Conservation (phyloP, 257 asterid species). For the Solanum microdontum region DNA sequence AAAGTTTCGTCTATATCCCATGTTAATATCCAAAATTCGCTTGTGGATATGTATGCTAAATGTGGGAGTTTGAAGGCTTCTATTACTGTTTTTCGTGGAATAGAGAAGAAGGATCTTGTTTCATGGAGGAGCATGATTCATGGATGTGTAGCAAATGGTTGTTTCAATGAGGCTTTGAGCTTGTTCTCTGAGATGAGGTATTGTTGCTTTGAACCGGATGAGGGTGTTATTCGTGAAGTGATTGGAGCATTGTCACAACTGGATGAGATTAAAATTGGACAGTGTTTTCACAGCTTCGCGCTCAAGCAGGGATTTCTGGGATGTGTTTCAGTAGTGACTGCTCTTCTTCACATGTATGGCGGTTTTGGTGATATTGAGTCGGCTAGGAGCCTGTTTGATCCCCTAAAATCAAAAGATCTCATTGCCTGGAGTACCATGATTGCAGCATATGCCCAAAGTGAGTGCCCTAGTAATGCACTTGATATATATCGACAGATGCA, state of each 20-base stretch:
- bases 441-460: slow-evolving; percentile 41
- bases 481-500: slow-evolving; percentile 43
- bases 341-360: slow-evolving; percentile 54
- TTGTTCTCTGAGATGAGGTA: slow-evolving; percentile 37
- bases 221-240: slow-evolving; percentile 29
- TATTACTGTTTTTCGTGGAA: slow-evolving; percentile 27
- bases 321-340: slow-evolving; percentile 36
- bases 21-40: slow-evolving; percentile 37
- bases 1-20: slow-evolving; percentile 20
- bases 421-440: slow-evolving; percentile 78
- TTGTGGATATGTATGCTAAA: slow-evolving; percentile 56
- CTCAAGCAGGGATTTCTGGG: slow-evolving; percentile 42
- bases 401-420: slow-evolving; percentile 42
- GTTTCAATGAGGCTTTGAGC: slow-evolving; percentile 28
- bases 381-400: slow-evolving; percentile 43
- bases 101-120: slow-evolving; percentile 48
- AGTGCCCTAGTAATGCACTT: slow-evolving; percentile 32
- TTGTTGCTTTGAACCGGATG: slow-evolving; percentile 35
- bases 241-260: slow-evolving; percentile 37
- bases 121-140: slow-evolving; percentile 66
- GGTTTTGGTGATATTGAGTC: slow-evolving; percentile 38
- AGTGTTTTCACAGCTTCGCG: slow-evolving; percentile 41
- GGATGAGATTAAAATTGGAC: slow-evolving; percentile 19
- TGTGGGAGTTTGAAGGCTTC: slow-evolving; percentile 42
- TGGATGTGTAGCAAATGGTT: slow-evolving; percentile 37